phyloP scores from a whole-genome alignment of 495 filamentous ascomycete genomes.

The Lasiosphaeria miniovina region DNA sequence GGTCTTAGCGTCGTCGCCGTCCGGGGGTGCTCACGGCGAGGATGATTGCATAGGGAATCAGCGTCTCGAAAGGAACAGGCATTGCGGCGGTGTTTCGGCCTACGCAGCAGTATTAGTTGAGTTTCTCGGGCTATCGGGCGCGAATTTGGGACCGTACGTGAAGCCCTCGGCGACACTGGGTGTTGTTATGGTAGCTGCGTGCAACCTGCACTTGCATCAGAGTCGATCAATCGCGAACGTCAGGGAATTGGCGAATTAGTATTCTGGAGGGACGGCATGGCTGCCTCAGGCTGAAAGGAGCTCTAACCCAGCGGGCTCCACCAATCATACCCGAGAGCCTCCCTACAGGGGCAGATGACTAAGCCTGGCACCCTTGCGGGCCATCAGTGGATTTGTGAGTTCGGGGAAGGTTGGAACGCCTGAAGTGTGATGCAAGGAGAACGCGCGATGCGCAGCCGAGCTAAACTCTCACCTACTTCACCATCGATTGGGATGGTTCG shows the following conservation, averaged over 20 bases:
- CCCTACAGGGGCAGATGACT: slow-evolving; percentile 2
- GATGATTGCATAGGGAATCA: slow-evolving; percentile 93
- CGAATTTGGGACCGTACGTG: slow-evolving; percentile 17
- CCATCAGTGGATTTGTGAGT: not conserved
- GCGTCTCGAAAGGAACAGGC: slow-evolving; percentile 93
- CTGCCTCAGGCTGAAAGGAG: slow-evolving; percentile 21
- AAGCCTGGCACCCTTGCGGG: slow-evolving; percentile 4
- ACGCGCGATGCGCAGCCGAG: slow-evolving; percentile 9
- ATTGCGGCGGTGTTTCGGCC: slow-evolving; percentile 51
- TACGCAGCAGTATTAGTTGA: slow-evolving; percentile 22
- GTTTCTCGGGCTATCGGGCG: not conserved
- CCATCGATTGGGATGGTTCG: slow-evolving; percentile 1
- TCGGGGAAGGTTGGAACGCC: slow-evolving; percentile 1
- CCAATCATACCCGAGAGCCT: not conserved
- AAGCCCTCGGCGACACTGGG: slow-evolving; percentile 16
- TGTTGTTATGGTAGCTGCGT: slow-evolving; percentile 12
- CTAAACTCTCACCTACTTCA: slow-evolving; percentile 2
- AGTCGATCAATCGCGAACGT: slow-evolving; percentile 2
- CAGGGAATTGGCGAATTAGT: slow-evolving; percentile 21
- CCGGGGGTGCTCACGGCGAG: slow-evolving; percentile 60
- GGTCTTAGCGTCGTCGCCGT: slow-evolving; percentile 14
- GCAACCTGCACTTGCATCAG: slow-evolving; percentile 13
- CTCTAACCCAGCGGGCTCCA: not conserved
- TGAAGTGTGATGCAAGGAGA: slow-evolving; percentile 5
- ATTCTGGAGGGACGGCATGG: not conserved